Percentiles rank a stretch among this genome's conserved stretches.
Conservation (phyloP, 345 rosid species). For the Combretum micranthum region DNA sequence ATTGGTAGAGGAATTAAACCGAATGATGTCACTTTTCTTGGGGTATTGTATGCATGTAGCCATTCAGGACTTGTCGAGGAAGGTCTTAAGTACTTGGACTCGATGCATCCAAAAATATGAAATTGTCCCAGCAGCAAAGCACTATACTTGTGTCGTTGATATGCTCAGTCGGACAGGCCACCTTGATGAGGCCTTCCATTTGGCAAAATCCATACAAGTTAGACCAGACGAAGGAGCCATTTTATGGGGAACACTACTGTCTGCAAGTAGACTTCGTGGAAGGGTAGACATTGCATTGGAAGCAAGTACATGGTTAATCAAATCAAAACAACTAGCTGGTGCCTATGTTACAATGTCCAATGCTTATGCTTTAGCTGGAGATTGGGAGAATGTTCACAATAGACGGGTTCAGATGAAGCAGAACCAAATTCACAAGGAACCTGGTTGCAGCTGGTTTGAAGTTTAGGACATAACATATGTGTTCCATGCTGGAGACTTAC, state of each 20-base stretch:
- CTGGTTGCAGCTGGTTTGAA: slow-evolving; percentile 85
- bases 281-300: too few species aligned
- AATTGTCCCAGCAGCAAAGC: slow-evolving; percentile 45
- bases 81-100: too few species aligned
- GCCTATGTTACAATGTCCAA: slow-evolving; percentile 69
- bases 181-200: slow-evolving; percentile 59
- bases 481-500: slow-evolving; percentile 54
- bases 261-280: too few species aligned
- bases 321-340: slow-evolving; percentile 49
- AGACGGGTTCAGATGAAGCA: slow-evolving; percentile 53
- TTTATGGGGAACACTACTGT: too few species aligned
- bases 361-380: slow-evolving; percentile 37
- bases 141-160: slow-evolving; percentile 70
- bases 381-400: too few species aligned
- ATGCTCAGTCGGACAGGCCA: slow-evolving; percentile 72
- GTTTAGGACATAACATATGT: slow-evolving; percentile 30
- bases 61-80: too few species aligned
- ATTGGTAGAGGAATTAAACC: too few species aligned
- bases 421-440: slow-evolving; percentile 51
- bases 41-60: too few species aligned
- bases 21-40: too few species aligned
- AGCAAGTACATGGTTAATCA: too few species aligned
- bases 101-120: too few species aligned
- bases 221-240: slow-evolving; percentile 35
- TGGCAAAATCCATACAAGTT: slow-evolving; percentile 45